phyloP scores from a whole-genome alignment of 345 rosid species.

The Pistacia atlantica region DNA sequence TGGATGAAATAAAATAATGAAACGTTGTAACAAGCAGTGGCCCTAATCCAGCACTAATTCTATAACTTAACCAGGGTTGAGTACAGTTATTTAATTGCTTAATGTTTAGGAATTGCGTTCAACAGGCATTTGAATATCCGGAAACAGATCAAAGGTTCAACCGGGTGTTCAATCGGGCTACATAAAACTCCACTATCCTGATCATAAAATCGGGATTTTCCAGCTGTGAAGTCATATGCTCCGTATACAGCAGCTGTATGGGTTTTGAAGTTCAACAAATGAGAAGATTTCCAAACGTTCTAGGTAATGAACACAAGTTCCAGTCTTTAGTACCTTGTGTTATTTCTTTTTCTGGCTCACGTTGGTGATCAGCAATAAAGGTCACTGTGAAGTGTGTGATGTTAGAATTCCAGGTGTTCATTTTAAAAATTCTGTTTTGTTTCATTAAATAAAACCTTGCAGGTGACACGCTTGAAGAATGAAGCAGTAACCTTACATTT shows the following conservation, averaged over 20 bases:
- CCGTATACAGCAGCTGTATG: slow-evolving; percentile 15
- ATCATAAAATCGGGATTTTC: slow-evolving; percentile 39
- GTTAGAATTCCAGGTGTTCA: too few species aligned
- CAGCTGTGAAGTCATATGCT: slow-evolving; percentile 26
- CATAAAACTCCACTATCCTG: slow-evolving; percentile 27
- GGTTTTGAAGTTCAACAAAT: slow-evolving; percentile 37
- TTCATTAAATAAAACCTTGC: too few species aligned
- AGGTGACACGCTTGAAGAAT: too few species aligned
- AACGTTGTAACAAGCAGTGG: not conserved
- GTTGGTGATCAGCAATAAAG: too few species aligned
- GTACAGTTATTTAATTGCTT: not conserved
- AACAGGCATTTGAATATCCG: slow-evolving; percentile 27
- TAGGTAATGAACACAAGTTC: too few species aligned
- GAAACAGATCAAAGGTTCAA: slow-evolving; percentile 33
- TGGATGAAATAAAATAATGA: not conserved
- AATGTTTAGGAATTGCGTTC: slow-evolving; percentile 24
- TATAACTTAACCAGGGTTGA: not conserved
- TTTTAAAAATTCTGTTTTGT: too few species aligned
- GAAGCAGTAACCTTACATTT: too few species aligned
- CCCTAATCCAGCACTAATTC: not conserved
- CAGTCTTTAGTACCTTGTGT: too few species aligned
- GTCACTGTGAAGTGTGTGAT: too few species aligned
- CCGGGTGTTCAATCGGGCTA: slow-evolving; percentile 28
- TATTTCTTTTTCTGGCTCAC: too few species aligned
- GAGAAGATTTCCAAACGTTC: too few species aligned